These are phyloP conservation scores for Colletotrichum sp. DNA, from an alignment of 2,329 filamentous ascomycete genomes.

Conservation along the genomic window DNA sequence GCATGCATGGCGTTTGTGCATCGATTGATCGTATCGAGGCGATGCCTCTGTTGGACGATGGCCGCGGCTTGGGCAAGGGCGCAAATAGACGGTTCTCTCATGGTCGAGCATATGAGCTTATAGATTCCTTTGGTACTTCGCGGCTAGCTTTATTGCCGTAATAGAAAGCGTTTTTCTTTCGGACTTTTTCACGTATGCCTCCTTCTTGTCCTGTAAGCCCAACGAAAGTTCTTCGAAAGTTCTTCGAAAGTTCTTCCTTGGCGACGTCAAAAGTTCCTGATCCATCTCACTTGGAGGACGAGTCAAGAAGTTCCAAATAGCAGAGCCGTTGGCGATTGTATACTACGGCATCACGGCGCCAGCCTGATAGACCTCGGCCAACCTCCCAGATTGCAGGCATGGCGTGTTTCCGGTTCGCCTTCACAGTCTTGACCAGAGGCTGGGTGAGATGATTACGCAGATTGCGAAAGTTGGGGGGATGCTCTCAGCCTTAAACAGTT, in stretches of 20 bases:
- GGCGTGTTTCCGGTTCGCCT: not conserved
- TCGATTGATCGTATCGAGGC: not conserved
- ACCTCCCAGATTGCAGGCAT: not conserved
- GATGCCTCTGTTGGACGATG: not conserved
- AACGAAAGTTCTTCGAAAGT: not conserved
- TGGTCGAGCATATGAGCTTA: not conserved
- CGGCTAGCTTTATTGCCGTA: not conserved
- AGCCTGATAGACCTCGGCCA: not conserved
- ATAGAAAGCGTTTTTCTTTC: not conserved
- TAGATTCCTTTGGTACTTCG: not conserved
- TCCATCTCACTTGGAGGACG: not conserved
- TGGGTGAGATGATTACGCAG: not conserved
- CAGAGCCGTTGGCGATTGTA: not conserved
- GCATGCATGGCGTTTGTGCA: not conserved
- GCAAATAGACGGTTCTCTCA: not conserved
- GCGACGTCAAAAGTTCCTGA: not conserved
- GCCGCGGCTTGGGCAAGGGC: accelerated
- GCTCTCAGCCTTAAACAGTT: not conserved
- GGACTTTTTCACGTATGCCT: not conserved
- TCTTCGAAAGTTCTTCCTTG: not conserved
- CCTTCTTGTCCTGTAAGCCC: not conserved
- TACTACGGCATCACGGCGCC: not conserved
- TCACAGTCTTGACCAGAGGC: not conserved
- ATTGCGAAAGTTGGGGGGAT: not conserved
- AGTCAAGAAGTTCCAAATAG: not conserved